Base-by-base conservation (phyloP, 1,284 basidiomycete species). In the Microbotryum lychnidis-dioicae region DNA sequence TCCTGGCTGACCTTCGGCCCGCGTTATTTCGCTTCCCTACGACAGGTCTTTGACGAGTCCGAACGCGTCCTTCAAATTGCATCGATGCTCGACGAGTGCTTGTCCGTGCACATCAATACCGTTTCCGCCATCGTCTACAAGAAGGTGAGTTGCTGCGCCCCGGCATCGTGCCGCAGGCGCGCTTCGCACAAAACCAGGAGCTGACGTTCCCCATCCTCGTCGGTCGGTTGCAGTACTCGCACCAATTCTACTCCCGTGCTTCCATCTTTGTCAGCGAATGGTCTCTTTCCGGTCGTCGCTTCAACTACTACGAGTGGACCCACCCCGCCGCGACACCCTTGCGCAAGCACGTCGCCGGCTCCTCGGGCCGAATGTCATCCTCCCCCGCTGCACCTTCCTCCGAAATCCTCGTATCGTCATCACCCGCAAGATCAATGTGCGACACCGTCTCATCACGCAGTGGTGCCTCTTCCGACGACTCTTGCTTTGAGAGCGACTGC, bases 121-220 rank as follows among this genome's bases (percentile, higher is more conserved):
- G 81, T 98, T 37, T 97, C 93, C 16, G 86, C 93, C 75, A 92
- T 89, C 44, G 80, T 98, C 71, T 84, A 97, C 75, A 92, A 94
- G 80, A 98, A 99, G 64, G 67, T 68, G 31, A 25, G 60, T 20
- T 63, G 57, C 55, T 31, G 50, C 54, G 53, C 50, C 48, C 31
- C 31, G 55, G 51, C 25, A 56, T 33, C 21, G 29, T 23, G 14
- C 46, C 8, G 37, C 4, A 45, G 29, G 14, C 21, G 33, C 21
- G 25, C 46, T 50, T 20, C 33, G 51, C 20, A 1, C 4, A 31
- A 9, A 10, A 29, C 49, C 21, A 20, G 16, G 16, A 20, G n/a
- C 20, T 21, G n/a, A 47, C 50, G 50, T 47, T 29, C 21, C 47
- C 18, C 20, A 31, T 9, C 46, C 20, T 2, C 21, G n/a, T 31